Base-by-base conservation (phyloP, 768 basidiomycete species). In the Lentinula boryana region DNA sequence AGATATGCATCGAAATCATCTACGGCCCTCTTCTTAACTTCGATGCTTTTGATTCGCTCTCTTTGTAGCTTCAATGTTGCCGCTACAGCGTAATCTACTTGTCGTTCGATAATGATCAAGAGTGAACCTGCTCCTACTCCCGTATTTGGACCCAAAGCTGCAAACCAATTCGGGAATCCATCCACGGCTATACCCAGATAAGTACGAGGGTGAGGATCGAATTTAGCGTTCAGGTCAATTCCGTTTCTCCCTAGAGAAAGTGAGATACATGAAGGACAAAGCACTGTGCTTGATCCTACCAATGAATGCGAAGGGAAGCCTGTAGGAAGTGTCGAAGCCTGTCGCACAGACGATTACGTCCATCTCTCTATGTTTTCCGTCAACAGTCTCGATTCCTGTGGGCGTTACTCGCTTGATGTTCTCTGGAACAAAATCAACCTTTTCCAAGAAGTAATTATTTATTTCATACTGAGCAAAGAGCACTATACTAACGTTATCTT, bases 81-180 rank as follows among this genome's bases (percentile, higher is more conserved):
- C 16, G 74, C 68, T 1, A 84, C 79, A 0, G 80, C 79, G 65
- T 87, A 88, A 33, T 82, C 81, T 5, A 84, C 77, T 63, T 85
- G 78, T 12, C 76, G 71, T 68, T 88, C 85, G 38, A 84, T 74
- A 0, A 87, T 41, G 21, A 82, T 68, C 2, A 86, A 67, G n/a
- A 88, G 68, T 15, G 81, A 82, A 0, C 85, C 84, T 0, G 80
- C 74, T 2, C 82, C 84, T 15, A 86, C 78, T 7, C 65, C 76
- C 0, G 83, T 75, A 67, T 85, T 86, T 2, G 87, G 86, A 0
- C 86, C 86, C 9, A 82, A 65, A 18, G 73, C 67, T 58, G 79
- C 74, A 74, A 87, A 87, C 79, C 80, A 83, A 70, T 87, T 88
- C n/a, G 88, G 87, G 70, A 88, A 87, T 7, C 82, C 84, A 51